Conservation (phyloP, 495 filamentous ascomycete genomes). For the Xylaria longipes region DNA sequence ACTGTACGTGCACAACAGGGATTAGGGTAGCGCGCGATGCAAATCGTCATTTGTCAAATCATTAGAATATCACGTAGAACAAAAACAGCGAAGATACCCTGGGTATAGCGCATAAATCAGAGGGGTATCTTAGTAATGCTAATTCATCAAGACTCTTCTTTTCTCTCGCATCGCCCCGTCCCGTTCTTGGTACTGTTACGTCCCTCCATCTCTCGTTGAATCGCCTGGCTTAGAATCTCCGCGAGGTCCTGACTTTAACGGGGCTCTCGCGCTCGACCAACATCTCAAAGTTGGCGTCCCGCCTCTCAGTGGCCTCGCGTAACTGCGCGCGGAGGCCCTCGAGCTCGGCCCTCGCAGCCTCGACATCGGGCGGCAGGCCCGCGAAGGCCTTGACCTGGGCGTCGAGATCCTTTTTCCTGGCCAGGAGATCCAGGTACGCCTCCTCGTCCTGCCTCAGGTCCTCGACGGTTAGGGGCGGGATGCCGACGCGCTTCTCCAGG, state of each 20-base stretch:
- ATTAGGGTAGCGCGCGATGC: slow-evolving; percentile 14
- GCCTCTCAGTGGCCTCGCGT: slow-evolving; percentile 57
- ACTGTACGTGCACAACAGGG: slow-evolving; percentile 11
- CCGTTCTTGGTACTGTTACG: background rate
- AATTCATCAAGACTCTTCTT: slow-evolving; percentile 25
- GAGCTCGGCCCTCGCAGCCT: slow-evolving; percentile 69
- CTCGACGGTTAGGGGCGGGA: slow-evolving; percentile 45
- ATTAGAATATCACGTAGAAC: slow-evolving; percentile 22
- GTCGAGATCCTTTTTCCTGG: slow-evolving; percentile 62
- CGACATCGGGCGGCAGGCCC: slow-evolving; percentile 71
- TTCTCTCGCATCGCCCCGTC: background rate
- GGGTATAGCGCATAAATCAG: slow-evolving; percentile 21
- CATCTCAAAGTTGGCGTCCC: slow-evolving; percentile 74
- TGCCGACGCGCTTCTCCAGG: slow-evolving; percentile 37
- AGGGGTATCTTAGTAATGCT: slow-evolving; percentile 26
- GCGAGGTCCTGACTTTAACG: slow-evolving; percentile 39
- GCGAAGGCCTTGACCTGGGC: slow-evolving; percentile 64
- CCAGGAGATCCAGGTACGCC: slow-evolving; percentile 56
- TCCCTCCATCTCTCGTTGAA: background rate
- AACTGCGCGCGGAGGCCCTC: slow-evolving; percentile 69
- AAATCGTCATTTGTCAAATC: slow-evolving; percentile 23
- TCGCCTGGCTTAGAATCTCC: slow-evolving; percentile 8
- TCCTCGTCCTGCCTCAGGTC: slow-evolving; percentile 60
- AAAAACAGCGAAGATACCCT: slow-evolving; percentile 32
- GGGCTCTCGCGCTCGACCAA: slow-evolving; percentile 60